Conservation (phyloP, 2,329 filamentous ascomycete species). For the Trichoderma polysporum region DNA sequence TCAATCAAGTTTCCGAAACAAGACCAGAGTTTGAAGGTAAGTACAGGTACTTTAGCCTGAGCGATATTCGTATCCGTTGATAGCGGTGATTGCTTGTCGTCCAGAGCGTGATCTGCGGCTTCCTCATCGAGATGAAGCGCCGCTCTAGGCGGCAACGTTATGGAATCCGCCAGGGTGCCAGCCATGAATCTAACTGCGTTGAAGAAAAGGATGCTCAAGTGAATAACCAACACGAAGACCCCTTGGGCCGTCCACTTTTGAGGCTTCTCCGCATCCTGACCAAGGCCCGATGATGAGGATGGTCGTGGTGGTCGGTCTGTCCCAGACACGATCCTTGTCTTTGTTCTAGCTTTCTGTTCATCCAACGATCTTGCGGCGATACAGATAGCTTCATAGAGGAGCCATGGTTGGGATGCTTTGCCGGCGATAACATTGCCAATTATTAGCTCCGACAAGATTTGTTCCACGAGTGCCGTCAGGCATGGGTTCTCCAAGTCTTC, state of each 20-base stretch:
- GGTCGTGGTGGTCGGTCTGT: background rate
- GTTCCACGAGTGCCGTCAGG: slow-evolving; percentile 76
- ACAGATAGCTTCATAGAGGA: slow-evolving; percentile 80
- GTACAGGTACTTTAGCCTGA: slow-evolving; percentile 58
- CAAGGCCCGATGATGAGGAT: background rate
- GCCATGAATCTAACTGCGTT: slow-evolving; percentile 66
- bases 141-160: slow-evolving; percentile 60
- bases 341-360: slow-evolving; percentile 31
- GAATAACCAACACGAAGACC: slow-evolving; percentile 57
- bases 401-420: slow-evolving; percentile 82
- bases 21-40: slow-evolving; percentile 75
- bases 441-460: slow-evolving; percentile 88
- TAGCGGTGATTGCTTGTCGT: background rate
- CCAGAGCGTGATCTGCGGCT: background rate
- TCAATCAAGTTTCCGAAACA: slow-evolving; percentile 71
- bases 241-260: slow-evolving; percentile 43
- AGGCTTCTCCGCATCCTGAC: slow-evolving; percentile 20
- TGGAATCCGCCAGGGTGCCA: slow-evolving; percentile 63
- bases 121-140: slow-evolving; percentile 21
- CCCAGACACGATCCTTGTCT: slow-evolving; percentile 23
- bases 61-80: background rate
- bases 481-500: slow-evolving; percentile 90
- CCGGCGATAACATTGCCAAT: slow-evolving; percentile 78
- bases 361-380: slow-evolving; percentile 57
- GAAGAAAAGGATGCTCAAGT: slow-evolving; percentile 55